Base-by-base conservation (phyloP, 2,329 filamentous ascomycete species). In the Dactylellina leptospora region DNA sequence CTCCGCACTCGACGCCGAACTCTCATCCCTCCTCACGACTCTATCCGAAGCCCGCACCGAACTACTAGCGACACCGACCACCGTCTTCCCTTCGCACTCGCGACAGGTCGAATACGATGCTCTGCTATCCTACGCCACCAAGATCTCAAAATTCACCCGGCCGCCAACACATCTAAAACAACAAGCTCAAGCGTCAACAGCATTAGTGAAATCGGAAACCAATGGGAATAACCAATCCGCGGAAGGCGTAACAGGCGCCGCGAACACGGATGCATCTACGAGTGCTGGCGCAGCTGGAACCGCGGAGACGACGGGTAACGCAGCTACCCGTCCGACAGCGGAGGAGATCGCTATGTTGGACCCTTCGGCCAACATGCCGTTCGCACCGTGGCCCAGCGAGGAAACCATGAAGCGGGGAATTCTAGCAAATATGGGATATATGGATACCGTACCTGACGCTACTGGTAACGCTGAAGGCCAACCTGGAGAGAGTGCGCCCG, bases 91-190 rank as follows among this genome's bases (percentile, higher is more conserved):
- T n/a, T 71, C 79, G 4, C 77, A 80, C 36, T 47, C 69, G 9
- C 79, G 79, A 45, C 79, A 82, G 20, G 81, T 95, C 53, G 85
- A 85, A 2, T 91, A 92, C 77, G 84, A 87, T 45, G 88, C 93
- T 75, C 85, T 96, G 0, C 86, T 96, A 20, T 84, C 83, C 73
- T 95, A 91, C 78, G 91, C 91, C 20, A 88, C 89, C 44, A 87
- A 88, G 74, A 95, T 96, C 77, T 90, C 88, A 79, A 90, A 88
- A 78, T 92, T 88, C 74, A 93, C 91, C 0, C 84, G 92, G 10
- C 90, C 91, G 0, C 88, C 88, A 0, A 86, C 86, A 38, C 74
- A 56, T 64, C 1, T 82, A 80, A 75, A 77, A 77, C 40, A 50
- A 18, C 53, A 54, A 18, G 16, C n/a, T 30, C 56, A 42, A 11